Conservation (phyloP, 2,329 filamentous ascomycete genomes). For the Knufia fluminis region DNA sequence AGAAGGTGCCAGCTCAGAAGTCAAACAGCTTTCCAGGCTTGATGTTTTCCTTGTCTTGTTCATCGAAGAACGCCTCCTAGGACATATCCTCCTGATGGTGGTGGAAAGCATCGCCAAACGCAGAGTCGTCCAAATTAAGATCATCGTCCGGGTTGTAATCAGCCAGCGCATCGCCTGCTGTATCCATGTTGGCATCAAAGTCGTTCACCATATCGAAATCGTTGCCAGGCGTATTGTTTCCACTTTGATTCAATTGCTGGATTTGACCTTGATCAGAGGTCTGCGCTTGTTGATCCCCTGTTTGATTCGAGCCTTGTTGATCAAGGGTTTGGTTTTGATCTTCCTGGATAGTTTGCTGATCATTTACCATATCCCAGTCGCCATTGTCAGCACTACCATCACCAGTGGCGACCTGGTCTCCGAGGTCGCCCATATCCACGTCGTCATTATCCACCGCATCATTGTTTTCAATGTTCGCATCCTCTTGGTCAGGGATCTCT, state of each 20-base stretch:
- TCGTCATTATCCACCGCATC: slow-evolving; percentile 29
- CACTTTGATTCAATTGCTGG: slow-evolving; percentile 7
- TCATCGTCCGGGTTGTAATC: slow-evolving; percentile 51
- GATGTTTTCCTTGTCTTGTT: no score
- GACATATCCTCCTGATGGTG: slow-evolving; percentile 35
- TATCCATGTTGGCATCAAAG: slow-evolving; percentile 59
- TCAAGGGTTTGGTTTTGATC: slow-evolving; percentile 32
- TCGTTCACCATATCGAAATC: slow-evolving; percentile 40
- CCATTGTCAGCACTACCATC: slow-evolving; percentile 28
- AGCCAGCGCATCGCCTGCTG: slow-evolving; percentile 61
- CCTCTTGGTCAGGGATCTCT: not conserved
- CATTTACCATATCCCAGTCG: slow-evolving; percentile 69
- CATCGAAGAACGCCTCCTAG: slow-evolving; percentile 10
- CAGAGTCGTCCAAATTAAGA: slow-evolving; percentile 57
- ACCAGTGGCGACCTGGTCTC: slow-evolving; percentile 23
- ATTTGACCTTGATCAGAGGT: slow-evolving; percentile 19
- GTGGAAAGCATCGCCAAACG: slow-evolving; percentile 76
- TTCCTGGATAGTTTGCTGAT: slow-evolving; percentile 34
- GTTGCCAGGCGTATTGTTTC: slow-evolving; percentile 11
- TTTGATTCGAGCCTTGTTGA: slow-evolving; percentile 13
- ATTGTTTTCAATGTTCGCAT: slow-evolving; percentile 5
- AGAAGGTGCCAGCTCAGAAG: no score
- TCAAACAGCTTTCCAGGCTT: no score
- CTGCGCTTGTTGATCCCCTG: not conserved
- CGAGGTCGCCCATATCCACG: slow-evolving; percentile 51